Evolutionary conservation across 805 yeast genomes (phyloP), one percentile per base, ranked within the genome.

Genomic region (Kluyveromyces dobzhanskii): DNA sequence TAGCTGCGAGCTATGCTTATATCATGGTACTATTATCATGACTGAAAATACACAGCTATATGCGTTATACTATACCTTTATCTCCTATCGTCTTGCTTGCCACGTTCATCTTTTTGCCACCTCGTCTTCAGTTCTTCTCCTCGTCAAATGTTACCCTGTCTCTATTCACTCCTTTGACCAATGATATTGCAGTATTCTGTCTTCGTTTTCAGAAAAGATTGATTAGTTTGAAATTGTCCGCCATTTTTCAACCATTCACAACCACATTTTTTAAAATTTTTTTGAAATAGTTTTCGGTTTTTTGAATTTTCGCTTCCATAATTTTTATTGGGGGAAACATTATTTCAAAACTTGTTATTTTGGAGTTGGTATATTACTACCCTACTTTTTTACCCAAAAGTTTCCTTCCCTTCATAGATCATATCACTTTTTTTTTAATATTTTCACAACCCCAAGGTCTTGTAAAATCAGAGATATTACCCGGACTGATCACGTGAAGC

Each of bases 191-290:
- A 37, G 29, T 35, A 16, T 29, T 41, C 37, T 34, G 31, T 19
- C 9, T 33, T 24, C 25, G 33, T 34, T 18, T 32, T 26, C 14
- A 18, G n/a, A 16, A 31, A 35, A 35, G 44, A 36, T 42, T 45
- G 46, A 45, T 40, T 43, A 42, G 41, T 42, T 43, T 44, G 30
- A 32, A 25, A 32, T 38, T 41, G 47, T 44, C 47, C 49, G 44
- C 34, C 24, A 27, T 48, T 49, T 45, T 44, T 47, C 48, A 39
- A 40, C 48, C 44, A 39, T 34, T 49, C 40, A 43, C 40, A 43
- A 50, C 48, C 57, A 52, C 57, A 50, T 50, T 50, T 43, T 39
- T 10, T 6, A 21, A 21, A 21, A 21, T 28, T 28, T 28, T 28
- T 28, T 28, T 28, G 30, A 3, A n/a, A n/a, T n/a, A n/a, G n/a